Base-by-base conservation (phyloP, 2,329 filamentous ascomycete species). In the Fusarium pseudonygamai region DNA sequence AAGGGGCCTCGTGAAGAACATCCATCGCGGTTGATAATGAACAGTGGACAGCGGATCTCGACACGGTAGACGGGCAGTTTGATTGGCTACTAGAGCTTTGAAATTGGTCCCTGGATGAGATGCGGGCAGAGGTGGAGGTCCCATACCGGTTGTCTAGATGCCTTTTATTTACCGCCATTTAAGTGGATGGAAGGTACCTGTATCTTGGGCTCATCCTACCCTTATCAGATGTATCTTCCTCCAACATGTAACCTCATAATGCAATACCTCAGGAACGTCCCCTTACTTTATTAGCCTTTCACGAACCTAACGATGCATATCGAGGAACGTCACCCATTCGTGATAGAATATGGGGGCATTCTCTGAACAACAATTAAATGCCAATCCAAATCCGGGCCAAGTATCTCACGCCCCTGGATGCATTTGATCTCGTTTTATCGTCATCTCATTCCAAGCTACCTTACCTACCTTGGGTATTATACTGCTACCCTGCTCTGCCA, bases 141-240 rank as follows among this genome's bases (percentile, higher is more conserved):
- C 70, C 61, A 73, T 71, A 59, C 61, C 49, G 37, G 32, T 53
- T 22, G 46, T 34, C 24, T 36, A 53, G 42, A 62, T 67, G 52
- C 49, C 71, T 68, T 71, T 71, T 73, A 73, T 71, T 71, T 73
- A 73, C 62, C 71, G 71, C 71, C 64, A 68, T 73, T 73, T 70
- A 67, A 55, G 64, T 67, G 36, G 32, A 57, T 55, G 32, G 24
- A 39, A 45, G 55, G 63, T 74, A 73, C 71, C 55, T 73, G 22
- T 26, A 40, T 32, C 39, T 57, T 40, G 26, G 52, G 37, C 46
- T 55, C n/a, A 37, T 57, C 30, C 43, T 67, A 42, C 66, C 53
- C 30, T 30, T 28, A 62, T 47, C 57, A 55, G 20, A 73, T 40
- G 71, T 73, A 73, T 65, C 61, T 56, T 65, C 32, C 49, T 39